Evolutionary conservation across 768 basidiomycete genomes (phyloP), one percentile per base, ranked within the genome.

Genomic region (Tylopilus rubrobrunneus): DNA sequence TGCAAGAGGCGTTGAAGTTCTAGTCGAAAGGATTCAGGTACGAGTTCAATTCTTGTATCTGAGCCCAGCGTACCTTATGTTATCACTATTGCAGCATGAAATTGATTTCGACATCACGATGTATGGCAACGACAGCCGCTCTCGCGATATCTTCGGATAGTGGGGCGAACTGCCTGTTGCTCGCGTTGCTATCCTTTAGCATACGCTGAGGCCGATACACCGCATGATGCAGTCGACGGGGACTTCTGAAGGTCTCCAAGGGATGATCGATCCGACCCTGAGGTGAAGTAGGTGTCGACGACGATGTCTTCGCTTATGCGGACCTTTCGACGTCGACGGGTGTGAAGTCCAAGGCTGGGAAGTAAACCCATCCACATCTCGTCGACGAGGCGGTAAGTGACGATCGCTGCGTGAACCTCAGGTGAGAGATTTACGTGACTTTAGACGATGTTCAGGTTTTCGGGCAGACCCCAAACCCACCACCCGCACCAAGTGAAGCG

Each of bases 171-270:
- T 97, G 44, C 82, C 90, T 1, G 83, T 91, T 51, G 76, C 83
- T 44, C 83, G 86, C 5, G 84, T 85, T 25, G 85, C 86, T 36
- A 84, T 92, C n/a, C 74, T 98, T 60, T 97, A 96, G 71, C 87
- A 93, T 57, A 82, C 92, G 10, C 70, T 99, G 31, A 86, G 97
- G 27, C 92, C 94, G 1, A 84, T 96, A 74, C 93, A 97, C 62
- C 85, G 96, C 29, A 92, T 98, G 84, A 97, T 99, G 95, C 91
- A 95, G 64, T 88, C 89, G 0, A 88, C 92, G 0, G 96, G 96
- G 9, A 89, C 90, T 4, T 86, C 93, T 5, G 97, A 99, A 67
- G 94, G 95, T 2, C 79, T 99, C 12, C 85, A 97, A 15, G 95
- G 93, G 31, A 76, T 99, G 36, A 93, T 98, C 52, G 97, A 99